Evolutionary conservation across 225 moss, liverwort and hornwort species (phyloP), one percentile per base, ranked within the genome.

Genomic region (Rhytidiadelphus loreus): DNA sequence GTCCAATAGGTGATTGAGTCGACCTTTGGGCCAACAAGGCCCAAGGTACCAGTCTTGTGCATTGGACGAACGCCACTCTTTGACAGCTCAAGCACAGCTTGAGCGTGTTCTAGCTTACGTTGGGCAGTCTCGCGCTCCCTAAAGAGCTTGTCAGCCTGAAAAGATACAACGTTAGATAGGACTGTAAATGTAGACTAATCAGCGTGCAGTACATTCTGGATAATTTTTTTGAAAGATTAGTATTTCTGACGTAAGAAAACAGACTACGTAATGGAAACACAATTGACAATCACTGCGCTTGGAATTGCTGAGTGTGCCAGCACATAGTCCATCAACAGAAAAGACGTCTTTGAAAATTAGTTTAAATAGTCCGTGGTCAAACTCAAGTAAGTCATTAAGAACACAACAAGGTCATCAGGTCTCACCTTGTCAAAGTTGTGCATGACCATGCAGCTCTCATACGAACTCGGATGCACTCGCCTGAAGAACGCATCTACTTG

Each of bases 401-500:
- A 55, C 77, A 70, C 44, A 77, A 80, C n/a, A 33, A 71, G 62
- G 41, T 56, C 57, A 41, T 41, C 44, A 55, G 35, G 72, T 44
- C 12, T 83, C 79, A 92, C 92, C 91, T 92, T 89, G 74, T 90
- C 39, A 20, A 96, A 65, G 61, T 95, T 92, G 65, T 90, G 94
- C 70, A 95, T 90, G 39, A 98, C 50, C 91, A 93, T 58, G 75
- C 91, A 92, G 72, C 91, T 93, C 83, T 96, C 98, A 73, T 91
- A 98, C 32, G 95, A 85, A 50, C 72, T 86, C 37, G 98, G 96
- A 83, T 96, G 98, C 63, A 91, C 80, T 84, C 90, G 90, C 76
- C 92, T 93, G 88, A 98, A 96, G 90, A 95, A 98, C 2, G 91
- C 66, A 52, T 96, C 95, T 28, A 98, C 96, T 92, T 98, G 96